Base-by-base conservation (phyloP, 768 basidiomycete species). In the Chalciporus piperatus region DNA sequence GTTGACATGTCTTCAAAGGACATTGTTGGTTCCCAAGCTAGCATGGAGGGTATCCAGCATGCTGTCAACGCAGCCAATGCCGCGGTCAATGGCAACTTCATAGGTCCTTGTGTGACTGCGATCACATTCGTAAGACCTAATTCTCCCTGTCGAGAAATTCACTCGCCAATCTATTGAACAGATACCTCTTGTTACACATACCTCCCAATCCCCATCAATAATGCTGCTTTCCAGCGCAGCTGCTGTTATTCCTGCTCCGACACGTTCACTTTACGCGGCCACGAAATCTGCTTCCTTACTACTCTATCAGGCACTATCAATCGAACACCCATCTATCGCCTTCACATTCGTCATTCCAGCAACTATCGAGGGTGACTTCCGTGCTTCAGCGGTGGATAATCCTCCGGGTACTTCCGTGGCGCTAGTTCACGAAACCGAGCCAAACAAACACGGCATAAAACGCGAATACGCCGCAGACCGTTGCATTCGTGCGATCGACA, bases 161-260 rank as follows among this genome's bases (percentile, higher is more conserved):
- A 6, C 27, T 55, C 25, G 47, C 47, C 12, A 13, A 54, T 30
- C 4, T 28, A 28, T 25, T 6, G 30, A 35, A 32, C 54, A 96
- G 92, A 83, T 95, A 6, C 93, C 93, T 0, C 65, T 92, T 0
- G 78, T 96, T 30, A 72, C 79, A 11, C 63, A 74, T 22, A 79
- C 84, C 0, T 93, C 91, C 0, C 50, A 64, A 0, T 75, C 80
- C 0, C 92, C 93, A 0, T 81, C 89, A 0, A 75, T 96, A 33
- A 79, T 92, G 23, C 81, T 95, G 38, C 64, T 97, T 32, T 91
- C 91, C 8, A 88, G 85, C 25, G 72, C 87, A 3, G 94, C 86
- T 3, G 82, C 90, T 3, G 74, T 86, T 6, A 83, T 94, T 32
- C 89, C 94, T 3, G 83, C 93, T 0, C 94, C 94, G 1, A 92